These are phyloP conservation scores for Harringtonia aguacate DNA, from an alignment of 2,329 filamentous ascomycete species.

Conservation along the genomic window DNA sequence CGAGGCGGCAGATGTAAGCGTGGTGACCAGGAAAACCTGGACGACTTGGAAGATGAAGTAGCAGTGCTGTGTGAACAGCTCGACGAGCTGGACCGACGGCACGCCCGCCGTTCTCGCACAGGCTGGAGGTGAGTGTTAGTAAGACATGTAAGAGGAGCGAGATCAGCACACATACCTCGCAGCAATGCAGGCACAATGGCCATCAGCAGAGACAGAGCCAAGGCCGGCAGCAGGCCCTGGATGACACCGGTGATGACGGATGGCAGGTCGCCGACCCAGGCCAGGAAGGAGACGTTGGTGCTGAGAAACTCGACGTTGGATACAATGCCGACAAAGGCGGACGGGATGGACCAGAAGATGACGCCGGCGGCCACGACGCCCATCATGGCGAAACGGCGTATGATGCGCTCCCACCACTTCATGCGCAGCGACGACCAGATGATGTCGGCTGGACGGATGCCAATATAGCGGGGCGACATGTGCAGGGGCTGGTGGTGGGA, in stretches of 20 bases:
- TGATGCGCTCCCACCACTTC: constrained; percentile 63
- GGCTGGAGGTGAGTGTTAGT: constrained; percentile 27
- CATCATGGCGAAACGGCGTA: constrained; percentile 54
- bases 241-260: constrained; percentile 61
- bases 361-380: constrained; percentile 61
- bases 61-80: constrained; percentile 67
- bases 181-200: constrained; percentile 69
- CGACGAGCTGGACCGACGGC: constrained; percentile 59
- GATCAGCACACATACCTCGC: constrained; percentile 39
- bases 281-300: constrained; percentile 54
- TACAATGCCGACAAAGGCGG: constrained; percentile 72
- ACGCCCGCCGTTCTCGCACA: constrained; percentile 62
- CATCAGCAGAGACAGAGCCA: constrained; percentile 74
- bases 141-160: neutral
- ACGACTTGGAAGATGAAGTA: constrained; percentile 76
- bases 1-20: constrained; percentile 62
- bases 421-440: constrained; percentile 71
- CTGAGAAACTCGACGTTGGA: constrained; percentile 71
- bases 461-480: constrained; percentile 78
- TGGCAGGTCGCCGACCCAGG: constrained; percentile 66
- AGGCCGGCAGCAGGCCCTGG: constrained; percentile 69
- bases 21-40: constrained; percentile 77
- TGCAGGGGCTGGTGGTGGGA: constrained; percentile 72
- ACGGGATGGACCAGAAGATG: constrained; percentile 71
- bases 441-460: constrained; percentile 68